These are phyloP conservation scores for Symbiodinium natans DNA, from an alignment of 73 alveolate species.

Conservation along the genomic window DNA sequence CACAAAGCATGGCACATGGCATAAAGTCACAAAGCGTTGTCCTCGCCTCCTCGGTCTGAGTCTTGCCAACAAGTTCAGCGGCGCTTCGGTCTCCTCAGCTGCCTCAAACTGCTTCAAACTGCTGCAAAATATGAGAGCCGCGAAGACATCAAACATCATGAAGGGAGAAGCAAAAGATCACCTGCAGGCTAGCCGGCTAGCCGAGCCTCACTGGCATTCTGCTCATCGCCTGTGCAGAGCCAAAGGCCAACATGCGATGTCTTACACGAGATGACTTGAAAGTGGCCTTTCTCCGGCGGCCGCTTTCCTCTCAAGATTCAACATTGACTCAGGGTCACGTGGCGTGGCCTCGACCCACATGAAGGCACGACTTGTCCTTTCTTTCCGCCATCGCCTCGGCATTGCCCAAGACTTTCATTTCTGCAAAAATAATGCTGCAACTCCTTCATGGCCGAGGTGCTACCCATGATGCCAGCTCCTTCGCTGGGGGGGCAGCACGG, in stretches of 20 bases:
- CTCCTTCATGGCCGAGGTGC: background rate
- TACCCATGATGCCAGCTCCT: constrained; percentile 17
- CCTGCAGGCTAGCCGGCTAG: no score
- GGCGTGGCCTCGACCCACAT: no score
- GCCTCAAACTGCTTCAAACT: background rate
- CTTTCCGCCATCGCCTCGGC: constrained; percentile 11
- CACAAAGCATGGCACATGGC: no score
- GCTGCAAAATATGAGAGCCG: no score
- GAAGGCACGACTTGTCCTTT: constrained; percentile 17
- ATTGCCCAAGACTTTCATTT: no score
- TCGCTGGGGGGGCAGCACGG: constrained; percentile 14
- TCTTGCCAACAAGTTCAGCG: constrained; percentile 41
- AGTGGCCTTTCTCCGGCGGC: background rate
- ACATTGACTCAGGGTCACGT: no score
- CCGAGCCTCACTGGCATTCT: background rate
- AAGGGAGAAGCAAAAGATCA: no score
- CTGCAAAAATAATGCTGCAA: no score
- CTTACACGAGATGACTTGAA: no score
- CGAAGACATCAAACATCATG: no score
- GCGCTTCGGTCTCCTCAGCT: background rate
- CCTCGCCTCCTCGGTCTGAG: constrained; percentile 62
- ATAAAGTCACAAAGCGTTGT: no score
- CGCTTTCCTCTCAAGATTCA: background rate
- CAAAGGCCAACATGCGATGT: no score
- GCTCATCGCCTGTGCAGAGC: background rate